phyloP scores from a whole-genome alignment of 1,139 yeast genomes.

The Suhomyces terraborum region DNA sequence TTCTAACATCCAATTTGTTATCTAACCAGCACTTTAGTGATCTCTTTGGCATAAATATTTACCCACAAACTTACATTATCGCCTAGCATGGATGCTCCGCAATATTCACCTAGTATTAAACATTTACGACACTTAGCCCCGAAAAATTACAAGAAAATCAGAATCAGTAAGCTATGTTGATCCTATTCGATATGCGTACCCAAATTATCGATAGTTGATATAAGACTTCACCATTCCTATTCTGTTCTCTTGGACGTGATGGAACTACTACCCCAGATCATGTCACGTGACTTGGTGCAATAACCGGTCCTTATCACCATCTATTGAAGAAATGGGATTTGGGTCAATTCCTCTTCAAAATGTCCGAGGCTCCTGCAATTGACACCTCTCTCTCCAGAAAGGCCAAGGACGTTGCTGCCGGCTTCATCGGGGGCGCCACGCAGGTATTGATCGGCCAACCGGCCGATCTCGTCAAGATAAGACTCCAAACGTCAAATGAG shows the following conservation, averaged over 20 bases:
- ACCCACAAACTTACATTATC: too few relatives aligned
- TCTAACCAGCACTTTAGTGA: neutral
- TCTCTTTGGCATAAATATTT: too few relatives aligned
- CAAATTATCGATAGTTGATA: too few relatives aligned
- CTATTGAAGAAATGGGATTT: neutral
- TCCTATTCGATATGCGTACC: too few relatives aligned
- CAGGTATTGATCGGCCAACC: conserved; percentile 79
- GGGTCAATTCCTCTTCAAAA: neutral
- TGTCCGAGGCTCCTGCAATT: conserved; percentile 22
- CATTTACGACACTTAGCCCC: too few relatives aligned
- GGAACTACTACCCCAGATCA: conserved; percentile 1
- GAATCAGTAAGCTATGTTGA: too few relatives aligned
- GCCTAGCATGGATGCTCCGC: too few relatives aligned
- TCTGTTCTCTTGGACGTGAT: too few relatives aligned
- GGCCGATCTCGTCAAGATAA: conserved; percentile 66
- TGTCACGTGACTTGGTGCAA: conserved; percentile 17
- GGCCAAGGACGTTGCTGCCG: conserved; percentile 59
- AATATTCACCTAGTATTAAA: too few relatives aligned
- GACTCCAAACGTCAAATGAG: conserved; percentile 54
- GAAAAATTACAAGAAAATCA: too few relatives aligned
- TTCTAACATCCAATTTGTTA: too few relatives aligned
- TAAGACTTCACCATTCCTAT: too few relatives aligned
- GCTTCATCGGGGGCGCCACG: conserved; percentile 57
- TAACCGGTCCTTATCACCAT: conserved; percentile 2
- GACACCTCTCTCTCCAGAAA: conserved; percentile 59